Percentiles rank a stretch among this genome's conserved stretches.
These are phyloP conservation scores for Podaxis mareebaensis DNA, from an alignment of 768 basidiomycete species.

Conservation along the genomic window DNA sequence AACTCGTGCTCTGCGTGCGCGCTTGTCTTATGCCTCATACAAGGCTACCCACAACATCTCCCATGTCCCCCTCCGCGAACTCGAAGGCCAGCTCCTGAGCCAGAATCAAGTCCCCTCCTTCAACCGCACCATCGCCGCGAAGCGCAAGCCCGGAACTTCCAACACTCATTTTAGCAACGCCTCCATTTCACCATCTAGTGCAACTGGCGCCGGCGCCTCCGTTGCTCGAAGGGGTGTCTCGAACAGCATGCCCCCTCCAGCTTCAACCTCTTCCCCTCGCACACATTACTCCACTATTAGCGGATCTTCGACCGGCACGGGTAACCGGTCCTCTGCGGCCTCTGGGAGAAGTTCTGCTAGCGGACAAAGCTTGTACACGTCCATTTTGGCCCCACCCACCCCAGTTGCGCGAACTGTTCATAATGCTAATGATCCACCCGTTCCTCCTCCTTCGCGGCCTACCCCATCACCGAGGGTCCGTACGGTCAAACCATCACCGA, in stretches of 20 bases:
- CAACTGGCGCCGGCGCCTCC: conserved; percentile 25
- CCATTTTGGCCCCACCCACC: conserved; percentile 70
- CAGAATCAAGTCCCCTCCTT: conserved; percentile 43
- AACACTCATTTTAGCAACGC: conserved; percentile 55
- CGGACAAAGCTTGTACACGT: conserved; percentile 67
- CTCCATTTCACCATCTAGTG: conserved; percentile 44
- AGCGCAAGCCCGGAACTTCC: conserved; percentile 50
- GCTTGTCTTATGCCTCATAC: conserved; percentile 82
- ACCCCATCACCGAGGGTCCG: conserved; percentile 45
- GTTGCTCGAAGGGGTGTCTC: conserved; percentile 37
- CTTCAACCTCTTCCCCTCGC: conserved; percentile 42
- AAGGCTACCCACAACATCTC: conserved; percentile 77
- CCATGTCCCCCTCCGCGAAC: conserved; percentile 64
- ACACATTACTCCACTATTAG: conserved; percentile 40
- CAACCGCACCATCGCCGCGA: conserved; percentile 56
- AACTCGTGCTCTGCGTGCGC: conserved; percentile 76
- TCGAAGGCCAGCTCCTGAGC: conserved; percentile 59
- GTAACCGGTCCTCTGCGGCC: conserved; percentile 32
- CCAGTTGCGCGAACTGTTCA: conserved; percentile 81
- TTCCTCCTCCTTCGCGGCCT: conserved; percentile 52
- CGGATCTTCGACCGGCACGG: conserved; percentile 31
- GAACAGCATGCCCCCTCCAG: conserved; percentile 48
- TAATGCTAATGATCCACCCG: conserved; percentile 69
- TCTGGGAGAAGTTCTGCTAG: conserved; percentile 35
- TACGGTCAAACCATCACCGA: conserved; percentile 37